Percentiles rank a stretch among this genome's conserved stretches.
phyloP scores from a whole-genome alignment of 495 filamentous ascomycete species.

The Trypethelium eluteriae region DNA sequence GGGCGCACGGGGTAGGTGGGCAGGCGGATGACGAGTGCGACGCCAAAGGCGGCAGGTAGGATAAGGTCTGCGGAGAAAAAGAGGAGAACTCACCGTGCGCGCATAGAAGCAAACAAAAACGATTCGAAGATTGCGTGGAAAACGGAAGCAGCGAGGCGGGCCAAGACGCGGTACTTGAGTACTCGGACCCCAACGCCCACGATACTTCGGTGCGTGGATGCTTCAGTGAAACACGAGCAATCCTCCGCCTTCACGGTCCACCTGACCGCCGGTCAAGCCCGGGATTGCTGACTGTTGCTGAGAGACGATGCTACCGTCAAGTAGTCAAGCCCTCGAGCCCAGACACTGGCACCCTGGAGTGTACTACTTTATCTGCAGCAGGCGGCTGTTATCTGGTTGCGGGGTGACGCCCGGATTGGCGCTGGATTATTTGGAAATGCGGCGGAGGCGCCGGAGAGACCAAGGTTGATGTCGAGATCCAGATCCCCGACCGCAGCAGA shows the following conservation, averaged over 20 bases:
- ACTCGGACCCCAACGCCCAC: neutral
- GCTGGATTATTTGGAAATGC: neutral
- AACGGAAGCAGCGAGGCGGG: neutral
- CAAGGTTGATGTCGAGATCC: constrained; percentile 3
- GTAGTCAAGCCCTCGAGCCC: neutral
- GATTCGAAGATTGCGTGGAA: constrained; percentile 4
- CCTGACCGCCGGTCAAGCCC: neutral
- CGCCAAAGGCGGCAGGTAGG: constrained; percentile 10
- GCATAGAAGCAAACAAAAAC: constrained; percentile 5
- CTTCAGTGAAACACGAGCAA: neutral
- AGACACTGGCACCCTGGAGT: neutral
- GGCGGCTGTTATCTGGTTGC: neutral
- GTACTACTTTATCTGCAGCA: constrained; percentile 9
- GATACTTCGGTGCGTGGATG: no score
- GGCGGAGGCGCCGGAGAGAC: neutral
- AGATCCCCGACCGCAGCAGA: neutral
- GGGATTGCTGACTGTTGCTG: neutral
- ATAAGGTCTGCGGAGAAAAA: constrained; percentile 3
- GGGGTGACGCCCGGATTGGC: neutral
- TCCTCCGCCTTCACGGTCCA: neutral
- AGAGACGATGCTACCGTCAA: neutral
- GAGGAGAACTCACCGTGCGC: constrained; percentile 11
- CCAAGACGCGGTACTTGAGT: neutral
- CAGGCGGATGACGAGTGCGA: constrained; percentile 5
- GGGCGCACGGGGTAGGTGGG: neutral